phyloP scores from a whole-genome alignment of 2,329 filamentous ascomycete genomes.

The Acrocalymma vagum region DNA sequence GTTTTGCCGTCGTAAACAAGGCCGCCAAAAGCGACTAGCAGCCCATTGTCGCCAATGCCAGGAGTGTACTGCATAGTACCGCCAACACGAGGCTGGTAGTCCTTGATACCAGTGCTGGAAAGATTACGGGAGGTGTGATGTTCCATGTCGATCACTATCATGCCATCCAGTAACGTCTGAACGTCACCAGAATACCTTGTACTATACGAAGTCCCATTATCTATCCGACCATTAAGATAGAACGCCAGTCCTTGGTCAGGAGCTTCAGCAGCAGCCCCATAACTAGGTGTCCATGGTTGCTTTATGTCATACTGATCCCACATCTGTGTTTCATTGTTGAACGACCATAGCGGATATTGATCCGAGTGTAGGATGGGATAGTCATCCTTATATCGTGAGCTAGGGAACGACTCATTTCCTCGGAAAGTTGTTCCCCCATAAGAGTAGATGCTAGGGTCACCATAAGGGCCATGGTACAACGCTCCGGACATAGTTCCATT shows the following conservation, averaged over 20 bases:
- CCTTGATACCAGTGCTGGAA: slow-evolving; percentile 42
- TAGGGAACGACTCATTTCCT: slow-evolving; percentile 17
- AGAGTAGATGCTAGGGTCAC: slow-evolving; percentile 16
- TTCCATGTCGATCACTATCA: slow-evolving; percentile 49
- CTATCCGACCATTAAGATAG: slow-evolving; percentile 48
- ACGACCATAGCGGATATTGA: slow-evolving; percentile 24
- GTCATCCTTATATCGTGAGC: not conserved
- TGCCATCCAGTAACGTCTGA: slow-evolving; percentile 39
- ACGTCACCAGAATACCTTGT: slow-evolving; percentile 14
- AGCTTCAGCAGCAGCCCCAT: slow-evolving; percentile 46
- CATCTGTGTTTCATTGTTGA: slow-evolving; percentile 18
- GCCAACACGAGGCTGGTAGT: slow-evolving; percentile 38
- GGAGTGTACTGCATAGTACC: slow-evolving; percentile 48
- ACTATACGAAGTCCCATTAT: slow-evolving; percentile 37
- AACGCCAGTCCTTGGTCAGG: slow-evolving; percentile 45
- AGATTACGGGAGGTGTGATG: slow-evolving; percentile 47
- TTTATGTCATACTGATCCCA: slow-evolving; percentile 23
- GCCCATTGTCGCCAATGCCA: slow-evolving; percentile 42
- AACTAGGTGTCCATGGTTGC: slow-evolving; percentile 30
- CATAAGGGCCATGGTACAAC: slow-evolving; percentile 23
- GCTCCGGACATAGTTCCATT: slow-evolving; percentile 18
- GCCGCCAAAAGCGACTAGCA: slow-evolving; percentile 50
- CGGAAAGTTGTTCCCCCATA: slow-evolving; percentile 23
- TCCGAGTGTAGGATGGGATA: slow-evolving; percentile 5
- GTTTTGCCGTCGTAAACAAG: slow-evolving; percentile 15